phyloP scores from a whole-genome alignment of 257 asterid species.

The Nicotiana sylvestris region DNA sequence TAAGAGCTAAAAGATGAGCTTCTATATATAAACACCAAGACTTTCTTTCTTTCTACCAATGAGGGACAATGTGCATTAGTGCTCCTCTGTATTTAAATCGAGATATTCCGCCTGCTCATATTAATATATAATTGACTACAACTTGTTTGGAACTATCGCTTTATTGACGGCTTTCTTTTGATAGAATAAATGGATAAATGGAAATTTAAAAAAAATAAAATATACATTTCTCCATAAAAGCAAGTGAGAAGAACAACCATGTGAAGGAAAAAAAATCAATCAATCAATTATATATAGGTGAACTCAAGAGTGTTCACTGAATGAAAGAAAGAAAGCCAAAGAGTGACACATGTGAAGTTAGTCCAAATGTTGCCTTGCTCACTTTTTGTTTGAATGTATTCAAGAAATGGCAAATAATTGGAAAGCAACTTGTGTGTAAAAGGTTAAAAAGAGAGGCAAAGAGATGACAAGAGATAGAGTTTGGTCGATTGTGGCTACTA shows the following conservation, averaged over 20 bases:
- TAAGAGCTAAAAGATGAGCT: too few species aligned
- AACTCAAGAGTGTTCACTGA: neutral
- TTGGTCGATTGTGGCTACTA: slow-evolving; percentile 10
- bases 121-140: too few species aligned
- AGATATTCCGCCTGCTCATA: too few species aligned
- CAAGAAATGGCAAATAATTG: neutral
- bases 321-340: neutral
- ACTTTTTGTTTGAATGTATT: neutral
- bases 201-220: too few species aligned
- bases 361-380: neutral
- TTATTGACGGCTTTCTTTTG: too few species aligned
- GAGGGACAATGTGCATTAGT: too few species aligned
- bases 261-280: neutral
- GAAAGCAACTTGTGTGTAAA: slow-evolving; percentile 18
- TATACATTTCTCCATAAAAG: too few species aligned
- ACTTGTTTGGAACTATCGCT: too few species aligned
- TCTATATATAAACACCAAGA: too few species aligned
- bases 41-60: too few species aligned
- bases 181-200: too few species aligned
- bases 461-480: slow-evolving; percentile 17
- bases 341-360: neutral
- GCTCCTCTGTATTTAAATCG: fast-evolving
- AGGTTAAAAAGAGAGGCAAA: slow-evolving; percentile 2
- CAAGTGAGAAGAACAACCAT: neutral
- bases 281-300: neutral